Evolutionary conservation across 192 early-diverging fungal species (phyloP), one percentile per base, ranked within the genome.

Genomic region (Mortierella claussenii): DNA sequence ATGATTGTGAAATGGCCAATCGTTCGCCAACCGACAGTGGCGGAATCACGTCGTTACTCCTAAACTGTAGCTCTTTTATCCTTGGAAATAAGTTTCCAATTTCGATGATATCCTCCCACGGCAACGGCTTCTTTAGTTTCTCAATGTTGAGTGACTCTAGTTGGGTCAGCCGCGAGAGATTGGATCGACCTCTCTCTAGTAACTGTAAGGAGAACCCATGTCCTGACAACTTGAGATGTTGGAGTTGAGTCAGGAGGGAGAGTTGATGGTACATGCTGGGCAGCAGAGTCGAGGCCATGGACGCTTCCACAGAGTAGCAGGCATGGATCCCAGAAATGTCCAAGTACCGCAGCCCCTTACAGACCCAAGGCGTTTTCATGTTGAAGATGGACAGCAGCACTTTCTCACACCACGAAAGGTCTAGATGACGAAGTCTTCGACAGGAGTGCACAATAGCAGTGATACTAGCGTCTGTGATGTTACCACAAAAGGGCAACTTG

Each of bases 311-410:
- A 9, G 48, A 56, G 12, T 65, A 54, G 9, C 40, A 36, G 26
- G 49, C 40, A 32, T 64, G 55, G 36, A 75, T 75, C 18, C 71
- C 71, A 23, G 71, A 75, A 2, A 75, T 66, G 45, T 75, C 71
- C 2, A 75, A 36, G 40, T 75, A 59, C 13, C 34, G 43, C 20
- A 75, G 56, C 17, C 27, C 15, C 12, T 55, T 18, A 23, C 71
- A 75, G 12, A 49, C 57, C 71, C 71, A 75, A 18, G 71, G 44
- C 1, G 26, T 24, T 2, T 47, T 34, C 3, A 21, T 6, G 12
- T 65, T 44, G 66, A 75, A 75, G 43, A 75, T 51, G 1, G 51
- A 47, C 3, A 75, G 58, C 30, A 53, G 37, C 13, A 75, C 32
- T 17, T 52, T 52, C 24, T 75, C 50, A 30, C 71, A 75, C 40